phyloP scores from a whole-genome alignment of 202 grass and related monocot species.

The Schoenoplectus triqueter region DNA sequence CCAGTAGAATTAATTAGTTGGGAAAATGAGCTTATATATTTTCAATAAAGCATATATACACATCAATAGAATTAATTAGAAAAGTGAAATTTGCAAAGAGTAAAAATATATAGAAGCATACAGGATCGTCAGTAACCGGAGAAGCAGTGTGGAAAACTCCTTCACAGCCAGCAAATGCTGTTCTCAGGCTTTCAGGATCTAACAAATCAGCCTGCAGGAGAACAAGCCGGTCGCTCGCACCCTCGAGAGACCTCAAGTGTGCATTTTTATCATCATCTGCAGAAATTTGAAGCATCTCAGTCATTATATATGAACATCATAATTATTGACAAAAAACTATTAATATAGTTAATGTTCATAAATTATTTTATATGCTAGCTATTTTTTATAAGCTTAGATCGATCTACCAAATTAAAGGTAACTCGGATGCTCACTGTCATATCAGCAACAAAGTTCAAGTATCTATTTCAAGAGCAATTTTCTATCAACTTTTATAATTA shows the following conservation, averaged over 20 bases:
- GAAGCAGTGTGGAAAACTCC: constrained; percentile 80
- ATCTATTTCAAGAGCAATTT: background rate
- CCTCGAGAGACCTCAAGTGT: constrained; percentile 55
- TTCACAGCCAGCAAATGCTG: constrained; percentile 63
- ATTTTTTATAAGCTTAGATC: no score
- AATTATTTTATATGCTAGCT: background rate
- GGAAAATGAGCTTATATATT: no score
- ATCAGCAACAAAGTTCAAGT: background rate
- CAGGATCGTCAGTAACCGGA: constrained; percentile 71
- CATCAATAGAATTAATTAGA: background rate
- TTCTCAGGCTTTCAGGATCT: constrained; percentile 51
- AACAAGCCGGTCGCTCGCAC: constrained; percentile 50
- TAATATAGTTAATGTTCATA: background rate
- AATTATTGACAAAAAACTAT: background rate
- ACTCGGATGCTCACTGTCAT: no score
- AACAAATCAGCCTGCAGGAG: constrained; percentile 61
- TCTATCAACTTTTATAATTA: background rate
- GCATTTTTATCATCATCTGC: constrained; percentile 65
- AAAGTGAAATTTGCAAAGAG: background rate
- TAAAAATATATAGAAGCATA: constrained; percentile 34
- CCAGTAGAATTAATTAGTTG: background rate
- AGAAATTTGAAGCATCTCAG: background rate
- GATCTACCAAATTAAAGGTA: no score
- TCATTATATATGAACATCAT: background rate
- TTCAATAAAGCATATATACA: no score